Conservation (phyloP, 192 early-diverging fungal genomes). For the Backusella circina region DNA sequence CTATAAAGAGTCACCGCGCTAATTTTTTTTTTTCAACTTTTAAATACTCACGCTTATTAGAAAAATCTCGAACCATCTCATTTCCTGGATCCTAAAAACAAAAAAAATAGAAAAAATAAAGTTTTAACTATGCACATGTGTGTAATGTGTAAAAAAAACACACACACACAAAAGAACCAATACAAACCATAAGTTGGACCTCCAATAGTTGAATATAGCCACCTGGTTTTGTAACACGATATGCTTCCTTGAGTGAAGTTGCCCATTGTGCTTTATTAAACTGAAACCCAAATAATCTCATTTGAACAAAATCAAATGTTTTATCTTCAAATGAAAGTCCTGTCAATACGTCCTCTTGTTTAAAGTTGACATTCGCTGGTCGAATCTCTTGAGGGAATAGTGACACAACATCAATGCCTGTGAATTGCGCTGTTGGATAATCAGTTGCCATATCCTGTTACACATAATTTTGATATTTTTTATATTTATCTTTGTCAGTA, state of each 20-base stretch:
- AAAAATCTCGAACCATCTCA: background rate
- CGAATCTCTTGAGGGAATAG: constrained; percentile 23
- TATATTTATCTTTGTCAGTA: background rate
- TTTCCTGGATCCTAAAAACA: constrained; percentile 15
- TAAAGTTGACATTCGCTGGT: constrained; percentile 20
- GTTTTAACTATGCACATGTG: background rate
- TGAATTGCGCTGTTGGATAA: constrained; percentile 5
- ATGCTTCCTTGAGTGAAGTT: constrained; percentile 8
- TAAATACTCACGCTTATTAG: background rate
- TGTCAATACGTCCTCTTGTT: constrained; percentile 13
- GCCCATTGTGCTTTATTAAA: constrained; percentile 16
- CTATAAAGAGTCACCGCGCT: background rate
- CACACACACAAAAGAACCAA: background rate
- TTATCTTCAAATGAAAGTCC: constrained; percentile 21
- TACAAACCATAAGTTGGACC: constrained; percentile 21
- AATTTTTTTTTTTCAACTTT: background rate
- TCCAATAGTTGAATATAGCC: constrained; percentile 28
- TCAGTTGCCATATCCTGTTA: constrained; percentile 10
- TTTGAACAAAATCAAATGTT: constrained; percentile 31
- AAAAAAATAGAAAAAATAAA: too few species aligned
- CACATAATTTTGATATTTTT: constrained; percentile 3
- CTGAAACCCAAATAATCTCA: constrained; percentile 17
- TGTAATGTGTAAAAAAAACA: background rate
- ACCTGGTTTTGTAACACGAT: constrained; percentile 27
- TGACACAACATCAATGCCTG: background rate